A percentile compares a stretch with the other conserved stretches of the same genome.
phyloP scores from a whole-genome alignment of 2,329 filamentous ascomycete genomes.

The Clonostachys rosea region DNA sequence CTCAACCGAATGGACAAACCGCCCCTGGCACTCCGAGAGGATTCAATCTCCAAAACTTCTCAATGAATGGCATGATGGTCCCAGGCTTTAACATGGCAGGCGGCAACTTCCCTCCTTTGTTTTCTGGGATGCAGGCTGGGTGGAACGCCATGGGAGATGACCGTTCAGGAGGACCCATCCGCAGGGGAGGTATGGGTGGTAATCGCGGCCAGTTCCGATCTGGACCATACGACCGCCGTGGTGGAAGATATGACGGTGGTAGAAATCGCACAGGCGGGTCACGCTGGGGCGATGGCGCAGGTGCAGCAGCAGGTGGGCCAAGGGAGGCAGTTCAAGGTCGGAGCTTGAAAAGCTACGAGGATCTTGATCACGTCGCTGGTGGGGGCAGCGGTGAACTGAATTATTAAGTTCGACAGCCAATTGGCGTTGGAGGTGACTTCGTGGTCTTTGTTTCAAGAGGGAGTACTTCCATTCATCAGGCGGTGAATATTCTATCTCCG shows the following conservation, averaged over 20 bases:
- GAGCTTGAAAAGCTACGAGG: constrained; percentile 95
- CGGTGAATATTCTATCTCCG: too few relatives aligned
- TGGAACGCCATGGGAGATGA: constrained; percentile 46
- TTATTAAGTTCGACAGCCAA: constrained; percentile 51
- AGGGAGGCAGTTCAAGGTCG: constrained; percentile 89
- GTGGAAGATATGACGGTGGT: constrained; percentile 44
- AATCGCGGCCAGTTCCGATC: constrained; percentile 53
- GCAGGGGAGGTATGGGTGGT: constrained; percentile 57
- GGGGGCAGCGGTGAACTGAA: constrained; percentile 80
- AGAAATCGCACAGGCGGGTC: constrained; percentile 49
- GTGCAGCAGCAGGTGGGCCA: constrained; percentile 74
- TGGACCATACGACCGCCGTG: constrained; percentile 72
- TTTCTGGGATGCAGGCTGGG: constrained; percentile 42
- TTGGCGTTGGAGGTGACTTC: background rate
- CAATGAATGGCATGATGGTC: constrained; percentile 56
- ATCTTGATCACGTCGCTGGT: constrained; percentile 80
- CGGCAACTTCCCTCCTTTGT: constrained; percentile 47
- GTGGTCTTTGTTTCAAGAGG: too few relatives aligned
- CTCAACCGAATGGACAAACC: constrained; percentile 69
- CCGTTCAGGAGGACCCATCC: constrained; percentile 65
- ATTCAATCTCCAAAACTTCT: constrained; percentile 78
- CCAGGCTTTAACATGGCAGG: constrained; percentile 51
- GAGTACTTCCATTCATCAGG: too few relatives aligned
- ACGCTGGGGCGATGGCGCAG: constrained; percentile 71
- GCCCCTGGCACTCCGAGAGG: constrained; percentile 83